Base-by-base conservation (phyloP, 129 eudicot species). In the Tagetes patula region DNA sequence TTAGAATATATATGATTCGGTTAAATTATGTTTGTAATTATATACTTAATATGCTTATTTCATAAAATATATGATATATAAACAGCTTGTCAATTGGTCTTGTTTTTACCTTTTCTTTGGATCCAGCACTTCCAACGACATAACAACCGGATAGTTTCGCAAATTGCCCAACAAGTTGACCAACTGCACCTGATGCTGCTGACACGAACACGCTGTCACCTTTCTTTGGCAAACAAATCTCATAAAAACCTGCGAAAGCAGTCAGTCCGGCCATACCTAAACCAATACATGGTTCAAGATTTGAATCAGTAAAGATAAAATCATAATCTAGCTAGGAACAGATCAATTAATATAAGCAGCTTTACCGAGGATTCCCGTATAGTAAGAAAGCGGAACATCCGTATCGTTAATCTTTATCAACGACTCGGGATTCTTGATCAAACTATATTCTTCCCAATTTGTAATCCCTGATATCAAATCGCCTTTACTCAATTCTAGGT, bases 121-220 rank as follows among this genome's bases (percentile, higher is more conserved):
- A 49, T 30, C 75, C 75, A 8, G 71, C 70, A 77, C 75, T 77
- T 36, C 81, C 69, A 37, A 76, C 75, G 56, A 76, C 75, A 50
- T 77, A 77, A 70, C 76, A 77, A n/a, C 81, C 76, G 0, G 33
- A 40, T 63, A 80, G 55, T 58, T 83, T 83, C 0, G 83, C 83
- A 68, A 84, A 83, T n/a, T 83, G 87, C 63, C 87, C 84, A 13
- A 83, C 87, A 43, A 83, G 83, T 68, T 83, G 87, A 69, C 87
- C 87, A 50, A 83, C 87, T 6, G 78, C 84, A 33, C 82, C 76
- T 1, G 86, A 68, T 33, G 83, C 86, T 14, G 83, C 74, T 36
- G 86, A 82, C 30, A 82, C 74, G 20, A 65, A 78, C 49, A 82
- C 83, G 5, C 30, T 47, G 64, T 77, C 81, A 37, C 76, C 76